Conservation (phyloP, 1,139 yeast species). For the Magnusiomyces starmeri region DNA sequence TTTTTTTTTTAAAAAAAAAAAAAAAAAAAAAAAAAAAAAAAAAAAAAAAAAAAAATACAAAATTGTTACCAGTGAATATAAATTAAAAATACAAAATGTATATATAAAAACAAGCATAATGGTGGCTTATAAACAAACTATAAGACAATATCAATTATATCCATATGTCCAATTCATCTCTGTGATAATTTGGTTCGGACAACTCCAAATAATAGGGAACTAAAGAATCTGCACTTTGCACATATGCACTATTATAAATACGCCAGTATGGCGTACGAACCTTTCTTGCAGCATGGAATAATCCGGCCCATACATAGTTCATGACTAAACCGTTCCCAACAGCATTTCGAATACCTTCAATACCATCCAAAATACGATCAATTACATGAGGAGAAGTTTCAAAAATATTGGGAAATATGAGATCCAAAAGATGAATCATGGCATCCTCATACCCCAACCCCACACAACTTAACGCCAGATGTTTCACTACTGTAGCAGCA, state of each 20-base stretch:
- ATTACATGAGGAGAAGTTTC: constrained; percentile 97
- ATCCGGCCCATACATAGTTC: constrained; percentile 79
- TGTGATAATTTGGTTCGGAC: constrained; percentile 31
- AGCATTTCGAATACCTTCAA: constrained; percentile 65
- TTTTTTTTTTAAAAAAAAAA: not conserved
- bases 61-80: not conserved
- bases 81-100: not conserved
- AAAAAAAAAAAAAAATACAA: not conserved
- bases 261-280: constrained; percentile 86
- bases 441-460: constrained; percentile 75
- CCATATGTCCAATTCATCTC: constrained; percentile 40
- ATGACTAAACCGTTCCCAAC: constrained; percentile 70
- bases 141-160: constrained; percentile 21
- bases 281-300: constrained; percentile 88
- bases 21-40: not conserved
- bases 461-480: constrained; percentile 69
- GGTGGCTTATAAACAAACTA: not conserved
- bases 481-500: constrained; percentile 82
- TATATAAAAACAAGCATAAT: not conserved
- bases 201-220: constrained; percentile 77
- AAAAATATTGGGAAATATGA: constrained; percentile 74
- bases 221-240: constrained; percentile 65
- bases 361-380: constrained; percentile 67
- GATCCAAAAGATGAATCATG: constrained; percentile 64
- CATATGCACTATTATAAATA: constrained; percentile 67